A percentile compares a stretch with the other conserved stretches of the same genome.
Conservation (phyloP, 2,329 filamentous ascomycete species). For the Paraphaeosphaeria sporulosa region DNA sequence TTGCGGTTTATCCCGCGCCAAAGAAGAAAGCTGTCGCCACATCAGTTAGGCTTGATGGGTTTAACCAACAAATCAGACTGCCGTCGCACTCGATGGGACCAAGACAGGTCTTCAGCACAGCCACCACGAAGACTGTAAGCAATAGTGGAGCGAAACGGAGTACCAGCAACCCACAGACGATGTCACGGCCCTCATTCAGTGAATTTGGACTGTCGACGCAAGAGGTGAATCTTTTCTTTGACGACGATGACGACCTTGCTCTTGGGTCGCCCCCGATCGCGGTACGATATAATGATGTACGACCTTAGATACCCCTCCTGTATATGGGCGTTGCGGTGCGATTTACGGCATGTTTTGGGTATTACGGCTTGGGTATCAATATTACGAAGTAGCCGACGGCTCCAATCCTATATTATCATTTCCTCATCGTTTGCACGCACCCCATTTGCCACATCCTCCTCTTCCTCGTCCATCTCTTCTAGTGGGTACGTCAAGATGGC, state of each 20-base stretch:
- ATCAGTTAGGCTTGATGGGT: not conserved
- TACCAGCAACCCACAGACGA: not conserved
- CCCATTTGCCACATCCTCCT: conserved; percentile 41
- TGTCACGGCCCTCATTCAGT: conserved; percentile 10
- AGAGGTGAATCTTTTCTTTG: conserved; percentile 36
- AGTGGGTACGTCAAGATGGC: conserved; percentile 91
- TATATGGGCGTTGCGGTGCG: not conserved
- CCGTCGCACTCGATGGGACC: not conserved
- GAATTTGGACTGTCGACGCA: conserved; percentile 38
- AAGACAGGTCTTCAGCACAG: not conserved
- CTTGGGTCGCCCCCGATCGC: conserved; percentile 33
- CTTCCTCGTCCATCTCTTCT: conserved; percentile 75
- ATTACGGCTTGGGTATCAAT: conserved; percentile 6
- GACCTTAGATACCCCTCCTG: conserved; percentile 18
- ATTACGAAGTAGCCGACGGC: not conserved
- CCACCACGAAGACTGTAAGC: not conserved
- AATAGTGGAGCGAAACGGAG: not conserved
- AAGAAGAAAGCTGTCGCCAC: not conserved
- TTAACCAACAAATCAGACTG: not conserved
- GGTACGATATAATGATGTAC: conserved; percentile 17
- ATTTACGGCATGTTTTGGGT: conserved; percentile 1
- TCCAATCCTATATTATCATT: conserved; percentile 36
- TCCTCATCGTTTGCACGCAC: conserved; percentile 22
- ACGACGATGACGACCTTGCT: conserved; percentile 21
- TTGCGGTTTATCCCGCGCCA: not conserved